Evolutionary conservation across 805 yeast genomes (phyloP).

Genomic region (Lipomyces yamanashiensis): DNA sequence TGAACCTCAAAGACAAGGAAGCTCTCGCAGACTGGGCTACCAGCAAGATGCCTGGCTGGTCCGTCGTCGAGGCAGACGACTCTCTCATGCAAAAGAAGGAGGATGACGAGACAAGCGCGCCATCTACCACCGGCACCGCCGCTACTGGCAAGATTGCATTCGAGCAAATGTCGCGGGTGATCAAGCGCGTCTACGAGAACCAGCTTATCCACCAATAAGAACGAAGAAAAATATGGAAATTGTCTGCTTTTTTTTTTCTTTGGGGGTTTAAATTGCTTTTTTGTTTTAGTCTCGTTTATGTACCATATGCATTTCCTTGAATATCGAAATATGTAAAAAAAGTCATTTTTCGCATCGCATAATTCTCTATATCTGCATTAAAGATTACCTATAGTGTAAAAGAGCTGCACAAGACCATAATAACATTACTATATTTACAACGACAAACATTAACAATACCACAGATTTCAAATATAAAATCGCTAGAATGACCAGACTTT

Average conservation of each 20-base stretch:
- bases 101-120: conserved; percentile 33
- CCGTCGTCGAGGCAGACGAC: conserved; percentile 39
- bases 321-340: too few relatives aligned
- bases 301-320: background rate
- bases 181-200: conserved; percentile 44
- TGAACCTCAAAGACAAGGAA: conserved; percentile 39
- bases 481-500: background rate
- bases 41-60: conserved; percentile 40
- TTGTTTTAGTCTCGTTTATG: background rate
- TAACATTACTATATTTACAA: conserved; percentile 1
- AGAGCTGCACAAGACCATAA: conserved; percentile 38
- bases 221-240: background rate
- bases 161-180: conserved; percentile 43
- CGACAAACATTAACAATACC: background rate
- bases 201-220: conserved; percentile 19
- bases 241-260: background rate
- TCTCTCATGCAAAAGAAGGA: conserved; percentile 41
- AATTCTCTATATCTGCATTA: conserved; percentile 5
- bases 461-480: background rate
- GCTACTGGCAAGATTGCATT: conserved; percentile 37
- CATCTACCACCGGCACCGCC: conserved; percentile 38
- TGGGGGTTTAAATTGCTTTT: conserved; percentile 2
- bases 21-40: conserved; percentile 41
- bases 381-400: conserved; percentile 47
- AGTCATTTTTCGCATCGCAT: too few relatives aligned